Evolutionary conservation across 495 filamentous ascomycete species (phyloP).

Genomic region (Lentithecium fluviatile): DNA sequence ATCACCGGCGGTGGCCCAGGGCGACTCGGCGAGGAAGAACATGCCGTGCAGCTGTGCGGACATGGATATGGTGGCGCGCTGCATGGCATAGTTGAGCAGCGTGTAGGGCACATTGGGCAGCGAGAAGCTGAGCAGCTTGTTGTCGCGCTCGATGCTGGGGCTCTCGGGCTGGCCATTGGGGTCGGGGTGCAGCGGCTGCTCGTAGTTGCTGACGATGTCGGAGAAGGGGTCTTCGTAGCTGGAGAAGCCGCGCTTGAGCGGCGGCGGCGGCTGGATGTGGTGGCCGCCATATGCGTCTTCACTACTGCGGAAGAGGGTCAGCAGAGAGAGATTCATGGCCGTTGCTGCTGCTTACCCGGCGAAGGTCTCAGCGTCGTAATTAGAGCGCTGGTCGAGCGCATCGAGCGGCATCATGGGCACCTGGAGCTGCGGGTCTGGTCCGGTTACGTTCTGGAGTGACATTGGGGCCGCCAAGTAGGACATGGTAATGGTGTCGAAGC

Average conservation of each 20-base stretch:
- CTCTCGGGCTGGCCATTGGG: slow-evolving; percentile 39
- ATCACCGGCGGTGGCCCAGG: slow-evolving; percentile 64
- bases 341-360: slow-evolving; percentile 50
- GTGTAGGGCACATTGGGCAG: slow-evolving; percentile 66
- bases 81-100: slow-evolving; percentile 66
- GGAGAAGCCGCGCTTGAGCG: slow-evolving; percentile 42
- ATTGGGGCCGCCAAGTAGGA: slow-evolving; percentile 57
- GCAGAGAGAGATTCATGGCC: slow-evolving; percentile 20
- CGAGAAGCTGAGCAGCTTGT: slow-evolving; percentile 79
- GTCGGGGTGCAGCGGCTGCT: slow-evolving; percentile 39
- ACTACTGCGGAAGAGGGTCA: slow-evolving; percentile 33
- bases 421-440: slow-evolving; percentile 52
- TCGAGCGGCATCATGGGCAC: slow-evolving; percentile 54
- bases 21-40: slow-evolving; percentile 90
- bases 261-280: slow-evolving; percentile 34
- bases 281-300: slow-evolving; percentile 31
- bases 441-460: slow-evolving; percentile 53
- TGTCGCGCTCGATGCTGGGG: slow-evolving; percentile 60
- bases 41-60: slow-evolving; percentile 87
- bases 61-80: slow-evolving; percentile 60
- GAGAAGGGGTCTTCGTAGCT: slow-evolving; percentile 48
- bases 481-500: slow-evolving; percentile 65
- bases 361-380: slow-evolving; percentile 60
- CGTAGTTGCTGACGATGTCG: slow-evolving; percentile 45
- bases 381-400: slow-evolving; percentile 54